Percentiles rank a stretch among this genome's conserved stretches.
Conservation (phyloP, 257 asterid genomes). For the Solanum gracilifrons region DNA sequence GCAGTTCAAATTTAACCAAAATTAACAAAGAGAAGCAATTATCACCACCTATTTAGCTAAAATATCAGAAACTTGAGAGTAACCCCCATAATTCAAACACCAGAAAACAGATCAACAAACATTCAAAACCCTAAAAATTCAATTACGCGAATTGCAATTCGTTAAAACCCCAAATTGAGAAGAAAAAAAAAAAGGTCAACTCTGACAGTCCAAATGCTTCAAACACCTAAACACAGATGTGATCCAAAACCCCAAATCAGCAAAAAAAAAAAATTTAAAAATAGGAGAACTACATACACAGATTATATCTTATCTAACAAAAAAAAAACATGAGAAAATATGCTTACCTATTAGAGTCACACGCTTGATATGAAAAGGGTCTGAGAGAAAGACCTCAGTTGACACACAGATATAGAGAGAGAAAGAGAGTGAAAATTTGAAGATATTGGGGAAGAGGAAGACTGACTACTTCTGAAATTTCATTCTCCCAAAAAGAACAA, state of each 20-base stretch:
- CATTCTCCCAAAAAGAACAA: slow-evolving; percentile 1
- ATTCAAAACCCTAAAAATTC: background rate
- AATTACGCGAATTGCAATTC: background rate
- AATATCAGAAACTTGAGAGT: background rate
- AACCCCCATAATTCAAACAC: background rate
- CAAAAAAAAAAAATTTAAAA: background rate
- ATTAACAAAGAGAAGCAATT: background rate
- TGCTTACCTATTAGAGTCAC: background rate
- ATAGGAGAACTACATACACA: background rate
- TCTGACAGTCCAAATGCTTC: background rate
- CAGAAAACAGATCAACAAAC: background rate
- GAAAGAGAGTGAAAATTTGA: background rate
- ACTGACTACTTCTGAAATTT: slow-evolving; percentile 4
- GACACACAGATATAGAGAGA: background rate
- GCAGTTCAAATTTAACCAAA: background rate
- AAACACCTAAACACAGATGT: background rate
- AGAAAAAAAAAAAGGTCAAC: background rate
- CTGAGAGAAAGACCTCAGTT: background rate
- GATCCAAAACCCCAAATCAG: background rate
- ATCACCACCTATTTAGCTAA: background rate
- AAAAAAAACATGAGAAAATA: background rate
- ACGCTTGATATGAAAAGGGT: background rate
- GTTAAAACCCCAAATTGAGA: background rate
- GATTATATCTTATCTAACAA: background rate
- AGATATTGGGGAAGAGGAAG: background rate